Evolutionary conservation across 169 alveolate genomes (phyloP).

Genomic region (Perkinsus olseni): DNA sequence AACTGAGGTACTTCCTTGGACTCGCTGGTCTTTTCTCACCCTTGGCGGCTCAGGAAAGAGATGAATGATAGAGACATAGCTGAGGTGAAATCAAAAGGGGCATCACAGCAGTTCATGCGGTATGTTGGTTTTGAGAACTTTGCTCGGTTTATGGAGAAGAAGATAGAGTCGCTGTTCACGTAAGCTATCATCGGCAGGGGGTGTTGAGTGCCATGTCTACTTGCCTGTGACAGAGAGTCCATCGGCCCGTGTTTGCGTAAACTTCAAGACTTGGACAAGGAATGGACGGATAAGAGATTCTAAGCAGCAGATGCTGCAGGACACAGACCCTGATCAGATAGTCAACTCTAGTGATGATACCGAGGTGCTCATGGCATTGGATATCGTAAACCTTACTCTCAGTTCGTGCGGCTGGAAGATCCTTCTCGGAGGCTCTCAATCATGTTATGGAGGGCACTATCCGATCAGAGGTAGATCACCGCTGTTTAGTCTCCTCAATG

Average conservation of each 20-base stretch:
- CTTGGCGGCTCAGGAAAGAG: background rate
- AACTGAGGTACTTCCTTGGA: background rate
- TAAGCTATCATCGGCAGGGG: background rate
- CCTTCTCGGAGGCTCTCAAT: background rate
- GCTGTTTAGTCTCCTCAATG: background rate
- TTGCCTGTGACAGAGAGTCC: background rate
- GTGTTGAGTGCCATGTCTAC: background rate
- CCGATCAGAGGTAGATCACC: background rate
- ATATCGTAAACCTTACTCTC: background rate
- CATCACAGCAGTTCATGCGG: conserved; percentile 5
- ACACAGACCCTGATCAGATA: background rate
- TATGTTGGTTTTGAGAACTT: conserved; percentile 26
- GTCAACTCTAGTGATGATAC: background rate
- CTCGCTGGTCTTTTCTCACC: background rate
- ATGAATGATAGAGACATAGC: background rate
- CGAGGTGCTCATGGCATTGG: background rate
- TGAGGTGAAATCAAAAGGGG: background rate
- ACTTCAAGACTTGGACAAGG: background rate
- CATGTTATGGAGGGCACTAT: background rate
- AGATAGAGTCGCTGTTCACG: background rate
- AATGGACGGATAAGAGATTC: background rate
- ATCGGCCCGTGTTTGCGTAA: background rate
- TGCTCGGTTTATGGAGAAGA: conserved; percentile 8
- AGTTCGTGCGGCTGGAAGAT: background rate
- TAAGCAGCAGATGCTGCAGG: background rate